Evolutionary conservation across 345 rosid genomes (phyloP), one percentile per base, ranked within the genome.

Genomic region (Populus deltoides): DNA sequence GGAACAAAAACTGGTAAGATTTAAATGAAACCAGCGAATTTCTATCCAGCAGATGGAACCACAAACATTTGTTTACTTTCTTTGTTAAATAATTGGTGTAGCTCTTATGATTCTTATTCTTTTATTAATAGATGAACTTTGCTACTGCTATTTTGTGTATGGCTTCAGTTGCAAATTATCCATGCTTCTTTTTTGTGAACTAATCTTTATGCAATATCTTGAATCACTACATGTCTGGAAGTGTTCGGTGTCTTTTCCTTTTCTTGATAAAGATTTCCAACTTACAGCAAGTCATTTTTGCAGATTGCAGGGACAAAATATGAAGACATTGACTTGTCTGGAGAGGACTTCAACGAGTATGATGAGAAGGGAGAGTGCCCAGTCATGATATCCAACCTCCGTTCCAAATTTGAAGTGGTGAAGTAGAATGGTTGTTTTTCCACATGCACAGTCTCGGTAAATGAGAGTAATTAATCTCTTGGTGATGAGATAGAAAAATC

Each of bases 311-410:
- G 97, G 72, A 89, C 93, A 41, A 86, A 85, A 75, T 94, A 84
- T 76, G 94, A 90, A 62, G 84, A 68, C 39, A 83, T 93, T 51
- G 98, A 94, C 82, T 84, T 93, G 86, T 93, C 94, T 35, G 92
- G 82, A 13, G 98, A 84, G 10, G 97, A 93, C 38, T 90, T 85
- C 47, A 77, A 88, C 11, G 97, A 94, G 49, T 93, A 94, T 13
- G 95, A 93, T 70, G 97, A 92, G 89, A 89, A 93, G 80, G 97
- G 97, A 29, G 91, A 86, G 86, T 92, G 89, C 79, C 92, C 92
- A 0, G 97, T 92, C 25, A 93, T 92, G 97, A 90, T 94, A 74
- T 94, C 98, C 11, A 89, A 92, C 77, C 90, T 90, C 80, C 83
- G 86, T 9, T 81, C 93, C 17, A 88, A 88, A 77, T 94, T 93